A percentile compares a stretch with the other conserved stretches of the same genome.
Evolutionary conservation across 352 stramenopile species (phyloP).

Genomic region (Phytophthora ramorum): DNA sequence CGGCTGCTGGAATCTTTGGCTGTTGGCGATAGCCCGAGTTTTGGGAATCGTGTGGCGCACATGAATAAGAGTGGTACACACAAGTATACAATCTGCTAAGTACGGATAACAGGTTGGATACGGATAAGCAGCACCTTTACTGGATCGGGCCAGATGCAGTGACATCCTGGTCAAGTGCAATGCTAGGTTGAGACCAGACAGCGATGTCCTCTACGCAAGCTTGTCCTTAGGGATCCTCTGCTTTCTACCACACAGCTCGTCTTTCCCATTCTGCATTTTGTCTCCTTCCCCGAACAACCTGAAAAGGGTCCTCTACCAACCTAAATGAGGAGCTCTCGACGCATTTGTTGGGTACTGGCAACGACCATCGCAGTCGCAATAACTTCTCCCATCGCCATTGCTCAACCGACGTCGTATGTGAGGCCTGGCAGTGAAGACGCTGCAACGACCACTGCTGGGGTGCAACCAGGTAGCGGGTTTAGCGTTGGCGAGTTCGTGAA

Average conservation of each 20-base stretch:
- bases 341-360: neutral
- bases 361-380: conserved; percentile 9
- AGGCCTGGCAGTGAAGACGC: too few relatives aligned
- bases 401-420: conserved; percentile 2
- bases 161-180: too few relatives aligned
- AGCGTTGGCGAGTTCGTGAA: conserved; percentile 20
- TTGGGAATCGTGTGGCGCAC: neutral
- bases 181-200: too few relatives aligned
- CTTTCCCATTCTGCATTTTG: conserved; percentile 20
- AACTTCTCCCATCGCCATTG: neutral
- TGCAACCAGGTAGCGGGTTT: conserved; percentile 13
- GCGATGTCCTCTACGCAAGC: neutral
- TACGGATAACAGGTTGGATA: too few relatives aligned
- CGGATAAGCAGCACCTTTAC: too few relatives aligned
- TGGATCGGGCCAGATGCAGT: too few relatives aligned
- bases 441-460: neutral
- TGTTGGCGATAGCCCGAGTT: conserved; percentile 2
- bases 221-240: neutral
- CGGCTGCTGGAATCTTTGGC: conserved; percentile 34
- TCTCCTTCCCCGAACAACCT: neutral
- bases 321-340: conserved; percentile 4
- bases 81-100: neutral
- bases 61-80: neutral
- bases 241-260: too few relatives aligned
- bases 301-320: too few relatives aligned